A percentile compares a stretch with the other conserved stretches of the same genome.
Evolutionary conservation across 2,329 filamentous ascomycete species (phyloP).

Genomic region (Xylariales sp.): DNA sequence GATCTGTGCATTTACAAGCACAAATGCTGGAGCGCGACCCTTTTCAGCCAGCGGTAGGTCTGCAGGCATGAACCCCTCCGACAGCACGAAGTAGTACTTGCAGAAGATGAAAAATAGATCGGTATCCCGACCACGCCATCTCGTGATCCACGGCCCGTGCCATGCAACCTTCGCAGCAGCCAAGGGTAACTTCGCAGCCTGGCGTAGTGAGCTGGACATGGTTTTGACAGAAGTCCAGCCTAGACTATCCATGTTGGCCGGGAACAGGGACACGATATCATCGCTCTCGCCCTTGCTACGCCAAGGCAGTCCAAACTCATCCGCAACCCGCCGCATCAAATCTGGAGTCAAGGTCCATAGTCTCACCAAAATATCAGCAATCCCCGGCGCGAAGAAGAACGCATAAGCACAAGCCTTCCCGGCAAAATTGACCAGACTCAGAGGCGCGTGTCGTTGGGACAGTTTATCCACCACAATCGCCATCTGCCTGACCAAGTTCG

Average conservation of each 20-base stretch:
- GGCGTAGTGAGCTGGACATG: conserved; percentile 55
- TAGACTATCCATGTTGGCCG: conserved; percentile 55
- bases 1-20: conserved; percentile 78
- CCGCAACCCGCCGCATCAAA: conserved; percentile 65
- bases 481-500: conserved; percentile 80
- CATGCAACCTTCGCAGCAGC: conserved; percentile 71
- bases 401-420: conserved; percentile 89
- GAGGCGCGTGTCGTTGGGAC: conserved; percentile 65
- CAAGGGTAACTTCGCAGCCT: conserved; percentile 60
- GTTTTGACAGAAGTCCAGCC: conserved; percentile 50
- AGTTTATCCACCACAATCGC: conserved; percentile 83
- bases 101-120: conserved; percentile 89
- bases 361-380: conserved; percentile 77
- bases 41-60: conserved; percentile 49
- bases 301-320: conserved; percentile 62
- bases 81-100: conserved; percentile 80
- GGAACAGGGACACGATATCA: conserved; percentile 65
- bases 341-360: conserved; percentile 72
- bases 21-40: conserved; percentile 67
- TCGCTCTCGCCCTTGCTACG: conserved; percentile 53
- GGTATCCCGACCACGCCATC: conserved; percentile 83
- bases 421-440: conserved; percentile 74
- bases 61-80: conserved; percentile 65
- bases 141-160: conserved; percentile 77
- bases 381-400: conserved; percentile 85